Evolutionary conservation across 164 flowering plant genomes (phyloP), one percentile per base, ranked within the genome.

Genomic region (Amborella trichopoda): DNA sequence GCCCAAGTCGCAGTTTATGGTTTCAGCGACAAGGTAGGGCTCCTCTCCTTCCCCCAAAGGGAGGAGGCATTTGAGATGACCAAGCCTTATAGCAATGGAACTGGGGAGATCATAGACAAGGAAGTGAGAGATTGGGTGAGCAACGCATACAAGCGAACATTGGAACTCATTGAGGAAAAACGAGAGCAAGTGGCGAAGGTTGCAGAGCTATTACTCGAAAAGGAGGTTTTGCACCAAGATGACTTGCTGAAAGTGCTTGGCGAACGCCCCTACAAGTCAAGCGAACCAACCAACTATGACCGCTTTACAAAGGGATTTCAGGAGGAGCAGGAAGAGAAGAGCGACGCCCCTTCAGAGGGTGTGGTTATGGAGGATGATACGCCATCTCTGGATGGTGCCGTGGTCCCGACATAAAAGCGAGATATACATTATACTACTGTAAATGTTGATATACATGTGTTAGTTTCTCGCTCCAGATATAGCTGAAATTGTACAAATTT

Each of bases 1-100:
- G 95, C 91, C 49, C 94, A 82, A 61, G 97, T 89, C 16, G 85
- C 94, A 9, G 70, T 83, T 3, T 85, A 85, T 64, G 94, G 98
- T 3, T 86, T 90, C 53, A 90, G 98, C 28, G 87, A 83, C 16
- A 86, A 83, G 61, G 91, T 90, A 19, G 98, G 98, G 18, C 66
- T 91, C 26, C 82, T 91, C 26, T 91, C 99, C 23, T 87, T 91
- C 55, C 99, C 96, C 17, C 85, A 48, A 59, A 72, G 77, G 54
- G 94, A 87, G 0, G 96, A 82, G 53, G 12, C 51, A 2, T 68
- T 75, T 23, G 96, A 84, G 65, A 80, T 80, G 89, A 49, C 37
- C 36, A 87, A 87, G 59, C 96, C 99, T 23, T 87, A 82, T 70
- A 87, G 99, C 73, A 91, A 74, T 73, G 77, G 84, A 54, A 91